Evolutionary conservation across 148 eudicot genomes (phyloP), one percentile per base, ranked within the genome.

Genomic region (Heliosperma pusillum): DNA sequence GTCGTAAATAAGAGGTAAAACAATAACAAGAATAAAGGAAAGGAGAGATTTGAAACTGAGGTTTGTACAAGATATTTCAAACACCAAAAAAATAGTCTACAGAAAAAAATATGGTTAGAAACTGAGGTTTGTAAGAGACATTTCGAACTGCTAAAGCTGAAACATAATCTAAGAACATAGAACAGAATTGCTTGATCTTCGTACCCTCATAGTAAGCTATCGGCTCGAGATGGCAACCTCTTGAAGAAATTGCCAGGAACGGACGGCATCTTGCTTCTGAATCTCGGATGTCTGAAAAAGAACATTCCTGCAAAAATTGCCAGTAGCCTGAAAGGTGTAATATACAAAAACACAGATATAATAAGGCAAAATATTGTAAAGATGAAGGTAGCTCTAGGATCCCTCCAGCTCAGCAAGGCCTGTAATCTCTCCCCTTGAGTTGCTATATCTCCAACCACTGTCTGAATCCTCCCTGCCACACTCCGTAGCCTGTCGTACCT

Each of bases 261-360:
- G 4, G 84, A 74, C 25, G 90, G 90, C 78, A 87, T 81, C 82
- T 82, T 76, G 60, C 90, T 86, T 71, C 90, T 77, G 33, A 87
- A 79, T 75, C 86, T 70, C 10, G 82, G 82, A 59, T 82, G 83
- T 30, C 82, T 62, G 0, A 82, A 60, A 73, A 78, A 74, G 59
- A 64, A 82, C 55, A 82, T 4, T 26, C 81, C 84, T 57, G 65
- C 82, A 26, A 70, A 13, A 33, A 74, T 25, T 26, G 84, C 81
- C 73, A 82, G 78, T 45, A 82, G 24, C 56, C 47, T 58, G 44
- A 78, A 82, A 56, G 84, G 84, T 6, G 81, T 82, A 19, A 78
- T 69, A 71, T 82, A 82, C 17, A 82, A 73, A 22, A 75, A 45
- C 26, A 82, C 76, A 24, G 84, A 78, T 17, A 69, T 73, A 10